Conservation (phyloP, 768 basidiomycete genomes). For the Pholiota conissans region DNA sequence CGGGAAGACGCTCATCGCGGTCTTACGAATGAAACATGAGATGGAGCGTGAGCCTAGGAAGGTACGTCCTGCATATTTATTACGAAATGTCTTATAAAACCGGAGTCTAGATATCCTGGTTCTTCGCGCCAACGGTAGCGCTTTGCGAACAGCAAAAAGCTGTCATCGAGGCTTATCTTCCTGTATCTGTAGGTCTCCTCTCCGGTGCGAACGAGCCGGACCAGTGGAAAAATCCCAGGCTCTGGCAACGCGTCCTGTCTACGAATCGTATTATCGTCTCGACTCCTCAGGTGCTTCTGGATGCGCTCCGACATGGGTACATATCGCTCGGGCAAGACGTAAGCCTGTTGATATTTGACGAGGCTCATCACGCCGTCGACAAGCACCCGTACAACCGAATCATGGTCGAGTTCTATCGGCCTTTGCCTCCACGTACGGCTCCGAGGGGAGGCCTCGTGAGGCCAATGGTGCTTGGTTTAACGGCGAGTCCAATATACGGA, state of each 20-base stretch:
- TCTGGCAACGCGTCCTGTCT: constrained; percentile 61
- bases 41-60: constrained; percentile 59
- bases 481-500: constrained; percentile 85
- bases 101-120: constrained; percentile 67
- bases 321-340: constrained; percentile 62
- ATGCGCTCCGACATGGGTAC: constrained; percentile 75
- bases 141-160: constrained; percentile 68
- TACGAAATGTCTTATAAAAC: not conserved
- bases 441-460: constrained; percentile 30
- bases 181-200: constrained; percentile 65
- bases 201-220: constrained; percentile 72
- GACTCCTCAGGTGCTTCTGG: constrained; percentile 77
- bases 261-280: constrained; percentile 68
- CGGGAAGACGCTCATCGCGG: constrained; percentile 78
- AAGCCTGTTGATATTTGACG: constrained; percentile 72
- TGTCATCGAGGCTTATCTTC: constrained; percentile 57
- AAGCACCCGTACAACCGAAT: constrained; percentile 77
- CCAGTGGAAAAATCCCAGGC: constrained; percentile 64
- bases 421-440: constrained; percentile 39
- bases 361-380: constrained; percentile 76
- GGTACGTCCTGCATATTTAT: constrained; percentile 36
- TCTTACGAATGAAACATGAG: constrained; percentile 71
- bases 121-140: constrained; percentile 76
- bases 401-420: constrained; percentile 74
- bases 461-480: constrained; percentile 73